These are phyloP conservation scores for Austroboletus festivus DNA, from an alignment of 768 basidiomycete genomes.

Conservation along the genomic window DNA sequence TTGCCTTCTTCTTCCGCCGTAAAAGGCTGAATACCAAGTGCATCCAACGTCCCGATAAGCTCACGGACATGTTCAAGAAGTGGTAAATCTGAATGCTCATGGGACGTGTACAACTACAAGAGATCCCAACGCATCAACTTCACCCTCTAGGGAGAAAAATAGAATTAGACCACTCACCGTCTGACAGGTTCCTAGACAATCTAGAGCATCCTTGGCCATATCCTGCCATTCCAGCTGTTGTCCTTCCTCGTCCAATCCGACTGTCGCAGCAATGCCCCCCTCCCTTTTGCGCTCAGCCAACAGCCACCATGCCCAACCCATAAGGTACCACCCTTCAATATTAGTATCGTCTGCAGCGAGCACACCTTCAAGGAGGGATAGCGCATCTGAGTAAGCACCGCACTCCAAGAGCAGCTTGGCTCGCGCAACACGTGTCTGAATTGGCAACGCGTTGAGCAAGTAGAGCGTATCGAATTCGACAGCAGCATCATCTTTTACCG, in stretches of 20 bases:
- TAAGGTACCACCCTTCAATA: constrained; percentile 91
- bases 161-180: constrained; percentile 46
- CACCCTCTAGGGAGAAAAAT: not conserved
- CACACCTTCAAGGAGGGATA: constrained; percentile 73
- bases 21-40: constrained; percentile 61
- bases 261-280: constrained; percentile 41
- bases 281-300: constrained; percentile 72
- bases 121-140: not conserved
- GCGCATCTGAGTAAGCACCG: constrained; percentile 62
- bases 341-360: constrained; percentile 81
- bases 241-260: constrained; percentile 31
- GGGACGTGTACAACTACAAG: constrained; percentile 61
- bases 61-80: constrained; percentile 74
- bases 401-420: constrained; percentile 85
- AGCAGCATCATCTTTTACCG: constrained; percentile 8
- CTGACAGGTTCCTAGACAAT: constrained; percentile 82
- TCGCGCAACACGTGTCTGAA: constrained; percentile 67
- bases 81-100: constrained; percentile 73
- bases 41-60: constrained; percentile 64
- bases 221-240: constrained; percentile 66
- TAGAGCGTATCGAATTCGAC: constrained; percentile 39
- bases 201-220: constrained; percentile 71
- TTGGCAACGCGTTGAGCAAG: constrained; percentile 41
- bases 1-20: constrained; percentile 46
- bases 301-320: constrained; percentile 91